A percentile compares a stretch with the other conserved stretches of the same genome.
These are phyloP conservation scores for Fonsecaea nubica DNA, from an alignment of 2,329 filamentous ascomycete species.

Conservation along the genomic window DNA sequence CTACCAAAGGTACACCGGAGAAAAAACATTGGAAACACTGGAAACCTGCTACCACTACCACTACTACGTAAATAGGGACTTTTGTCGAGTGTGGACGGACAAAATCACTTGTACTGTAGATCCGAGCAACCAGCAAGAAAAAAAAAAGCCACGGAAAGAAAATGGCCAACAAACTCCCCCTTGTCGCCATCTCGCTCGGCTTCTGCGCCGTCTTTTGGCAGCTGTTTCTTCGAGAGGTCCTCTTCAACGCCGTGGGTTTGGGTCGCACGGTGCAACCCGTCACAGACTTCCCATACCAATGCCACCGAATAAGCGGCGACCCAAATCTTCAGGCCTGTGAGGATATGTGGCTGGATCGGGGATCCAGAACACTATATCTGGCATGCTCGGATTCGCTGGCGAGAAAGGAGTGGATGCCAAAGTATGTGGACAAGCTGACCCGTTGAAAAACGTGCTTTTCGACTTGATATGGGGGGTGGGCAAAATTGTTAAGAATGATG, in stretches of 20 bases:
- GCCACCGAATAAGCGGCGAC: conserved; percentile 40
- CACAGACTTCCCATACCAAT: conserved; percentile 44
- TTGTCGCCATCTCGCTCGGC: conserved; percentile 31
- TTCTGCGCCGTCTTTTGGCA: conserved; percentile 43
- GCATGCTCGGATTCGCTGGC: conserved; percentile 40
- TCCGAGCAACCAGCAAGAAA: background rate
- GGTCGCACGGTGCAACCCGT: conserved; percentile 44
- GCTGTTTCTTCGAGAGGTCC: conserved; percentile 38
- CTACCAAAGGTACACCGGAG: too few relatives aligned
- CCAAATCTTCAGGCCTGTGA: conserved; percentile 44
- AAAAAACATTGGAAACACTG: too few relatives aligned
- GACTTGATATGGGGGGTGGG: background rate
- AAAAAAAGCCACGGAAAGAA: background rate
- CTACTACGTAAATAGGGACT: too few relatives aligned
- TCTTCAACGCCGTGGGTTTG: conserved; percentile 44
- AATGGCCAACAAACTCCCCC: conserved; percentile 22
- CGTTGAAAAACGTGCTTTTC: too few relatives aligned
- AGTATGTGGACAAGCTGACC: conserved; percentile 25
- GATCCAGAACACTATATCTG: conserved; percentile 41
- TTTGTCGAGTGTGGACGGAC: background rate
- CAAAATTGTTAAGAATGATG: background rate
- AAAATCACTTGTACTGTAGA: background rate
- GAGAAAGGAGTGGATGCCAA: conserved; percentile 41
- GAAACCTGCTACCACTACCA: too few relatives aligned
- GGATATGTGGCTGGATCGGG: conserved; percentile 43